Conservation (phyloP, 805 yeast genomes). For the Kodamaea kaohsiungensis region DNA sequence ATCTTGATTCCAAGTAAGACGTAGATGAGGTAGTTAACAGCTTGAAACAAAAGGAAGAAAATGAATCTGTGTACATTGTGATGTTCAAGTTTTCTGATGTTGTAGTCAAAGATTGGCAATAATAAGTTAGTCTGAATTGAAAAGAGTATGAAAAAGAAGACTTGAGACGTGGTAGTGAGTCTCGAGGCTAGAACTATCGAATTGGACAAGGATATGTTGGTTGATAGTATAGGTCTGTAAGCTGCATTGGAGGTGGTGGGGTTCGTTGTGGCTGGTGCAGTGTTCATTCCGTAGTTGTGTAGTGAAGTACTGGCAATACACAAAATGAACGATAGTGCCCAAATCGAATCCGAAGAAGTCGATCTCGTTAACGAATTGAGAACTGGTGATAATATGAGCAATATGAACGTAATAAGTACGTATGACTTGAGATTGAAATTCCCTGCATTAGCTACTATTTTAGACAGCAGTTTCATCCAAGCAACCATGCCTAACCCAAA, state of each 20-base stretch:
- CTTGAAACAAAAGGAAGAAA: conserved; percentile 25
- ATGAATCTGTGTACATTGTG: conserved; percentile 19
- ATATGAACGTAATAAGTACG: conserved; percentile 62
- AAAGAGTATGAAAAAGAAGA: conserved; percentile 79
- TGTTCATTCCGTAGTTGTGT: conserved; percentile 65
- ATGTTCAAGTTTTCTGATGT: conserved; percentile 48
- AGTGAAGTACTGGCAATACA: conserved; percentile 65
- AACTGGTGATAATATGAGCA: conserved; percentile 84
- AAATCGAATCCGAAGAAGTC: conserved; percentile 90
- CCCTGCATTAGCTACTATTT: conserved; percentile 4
- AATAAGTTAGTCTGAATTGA: conserved; percentile 71
- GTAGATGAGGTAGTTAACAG: conserved; percentile 34
- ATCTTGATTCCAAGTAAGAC: conserved; percentile 23
- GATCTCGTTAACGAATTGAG: conserved; percentile 84
- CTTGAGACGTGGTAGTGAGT: conserved; percentile 67
- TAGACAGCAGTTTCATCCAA: conserved; percentile 20
- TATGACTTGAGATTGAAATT: conserved; percentile 56
- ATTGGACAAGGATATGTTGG: conserved; percentile 80
- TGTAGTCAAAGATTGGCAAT: conserved; percentile 67
- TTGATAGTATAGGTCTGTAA: conserved; percentile 62
- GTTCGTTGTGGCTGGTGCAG: conserved; percentile 17
- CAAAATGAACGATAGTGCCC: conserved; percentile 87
- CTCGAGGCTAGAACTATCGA: conserved; percentile 92
- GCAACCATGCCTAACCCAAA: conserved; percentile 29
- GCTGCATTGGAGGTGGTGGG: conserved; percentile 6